Evolutionary conservation across 371 early-diverging fungal genomes (phyloP), one percentile per base, ranked within the genome.

Genomic region (Fennellomyces sp.): DNA sequence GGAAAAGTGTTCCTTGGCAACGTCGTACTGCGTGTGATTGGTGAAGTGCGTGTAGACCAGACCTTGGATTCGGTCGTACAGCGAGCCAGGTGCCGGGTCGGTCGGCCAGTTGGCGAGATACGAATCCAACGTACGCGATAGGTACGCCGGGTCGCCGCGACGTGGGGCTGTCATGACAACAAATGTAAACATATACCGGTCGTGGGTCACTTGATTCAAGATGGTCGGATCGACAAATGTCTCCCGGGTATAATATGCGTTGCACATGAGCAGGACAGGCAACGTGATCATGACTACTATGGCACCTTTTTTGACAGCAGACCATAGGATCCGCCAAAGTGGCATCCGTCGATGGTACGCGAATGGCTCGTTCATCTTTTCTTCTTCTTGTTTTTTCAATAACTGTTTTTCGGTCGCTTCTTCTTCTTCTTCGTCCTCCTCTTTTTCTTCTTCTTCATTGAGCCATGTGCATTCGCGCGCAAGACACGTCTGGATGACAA

Each of bases 131-230:
- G 85, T 85, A 26, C 71, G 65, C 10, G 77, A 70, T n/a, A 87
- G 66, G 28, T 75, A 85, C 27, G 77, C 73, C 2, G 78, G 80
- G 36, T 84, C 80, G 11, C 73, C 72, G 11, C 77, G 78, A 50
- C 87, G 70, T 2, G 87, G 87, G 0, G 87, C 87, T 5, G 85
- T 85, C 83, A 87, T 84, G 52, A 85, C 69, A 3, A 85, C 66
- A 60, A 87, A 69, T 0, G 85, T 76, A 50, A 87, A 73, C 59
- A 87, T 61, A 38, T 78, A 82, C 1, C 64, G 68, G 27, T 80
- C 81, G 26, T 76, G 63, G 0, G 70, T 68, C 27, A 72, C 47
- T 12, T 63, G 65, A 60, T 78, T 73, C 28, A 80, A 52, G 23
- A 64, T 61, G 6, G 64, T 60, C 0, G 73, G 51, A 30, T 77